phyloP scores from a whole-genome alignment of 805 yeast species.

The Yarrowia yakushimensis region DNA sequence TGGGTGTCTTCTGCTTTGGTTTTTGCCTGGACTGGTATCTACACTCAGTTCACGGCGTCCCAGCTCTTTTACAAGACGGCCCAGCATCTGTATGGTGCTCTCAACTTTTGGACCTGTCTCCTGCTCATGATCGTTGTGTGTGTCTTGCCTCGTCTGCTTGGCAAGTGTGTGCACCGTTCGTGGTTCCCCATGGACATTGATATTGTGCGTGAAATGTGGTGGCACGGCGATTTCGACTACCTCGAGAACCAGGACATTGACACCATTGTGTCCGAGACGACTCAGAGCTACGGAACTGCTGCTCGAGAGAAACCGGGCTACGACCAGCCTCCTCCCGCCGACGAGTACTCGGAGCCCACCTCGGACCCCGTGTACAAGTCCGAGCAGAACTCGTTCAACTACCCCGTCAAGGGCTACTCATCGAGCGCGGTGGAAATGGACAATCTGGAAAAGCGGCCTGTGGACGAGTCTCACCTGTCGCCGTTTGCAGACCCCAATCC shows the following conservation, averaged over 20 bases:
- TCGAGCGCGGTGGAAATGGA: slow-evolving; percentile 15
- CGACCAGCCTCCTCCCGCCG: neutral
- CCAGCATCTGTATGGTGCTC: slow-evolving; percentile 56
- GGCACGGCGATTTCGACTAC: slow-evolving; percentile 46
- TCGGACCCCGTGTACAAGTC: slow-evolving; percentile 16
- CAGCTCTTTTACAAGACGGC: slow-evolving; percentile 67
- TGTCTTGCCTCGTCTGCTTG: slow-evolving; percentile 56
- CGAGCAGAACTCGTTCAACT: neutral
- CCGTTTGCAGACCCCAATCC: slow-evolving; percentile 12
- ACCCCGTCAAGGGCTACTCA: slow-evolving; percentile 20
- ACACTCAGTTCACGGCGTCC: slow-evolving; percentile 54
- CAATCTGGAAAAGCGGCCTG: slow-evolving; percentile 9
- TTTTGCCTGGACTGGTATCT: slow-evolving; percentile 77
- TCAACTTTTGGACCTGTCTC: slow-evolving; percentile 61
- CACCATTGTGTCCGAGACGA: slow-evolving; percentile 4
- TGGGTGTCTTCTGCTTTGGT: slow-evolving; percentile 52
- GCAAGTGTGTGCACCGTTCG: slow-evolving; percentile 47
- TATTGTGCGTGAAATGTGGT: slow-evolving; percentile 60
- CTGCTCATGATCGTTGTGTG: slow-evolving; percentile 54
- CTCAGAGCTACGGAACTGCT: neutral
- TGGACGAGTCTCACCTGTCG: slow-evolving; percentile 7
- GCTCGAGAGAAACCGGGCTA: neutral
- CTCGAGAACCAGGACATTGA: slow-evolving; percentile 15
- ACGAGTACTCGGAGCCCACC: slow-evolving; percentile 7
- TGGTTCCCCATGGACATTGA: slow-evolving; percentile 69